Evolutionary conservation across 768 basidiomycete genomes (phyloP), one percentile per base, ranked within the genome.

Genomic region (Phylloporus arenicola): DNA sequence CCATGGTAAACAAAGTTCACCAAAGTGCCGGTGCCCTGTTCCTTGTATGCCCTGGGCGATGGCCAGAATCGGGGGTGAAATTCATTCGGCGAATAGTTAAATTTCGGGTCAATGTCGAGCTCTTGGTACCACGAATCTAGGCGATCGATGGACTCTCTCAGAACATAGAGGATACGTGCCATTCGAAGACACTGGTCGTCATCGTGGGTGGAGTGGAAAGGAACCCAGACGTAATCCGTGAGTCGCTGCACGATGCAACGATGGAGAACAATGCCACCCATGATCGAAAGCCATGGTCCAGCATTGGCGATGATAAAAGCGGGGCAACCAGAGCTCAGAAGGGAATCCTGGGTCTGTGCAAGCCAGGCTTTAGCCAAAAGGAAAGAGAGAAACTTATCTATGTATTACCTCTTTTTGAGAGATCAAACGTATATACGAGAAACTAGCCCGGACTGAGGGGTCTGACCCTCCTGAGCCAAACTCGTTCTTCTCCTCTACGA

Each of bases 191-290:
- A 46, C 6, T 56, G 62, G 3, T 20, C 13, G 11, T 64, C 58
- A 14, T 67, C 58, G 10, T 43, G 34, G 12, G 45, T 33, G 43
- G 56, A 54, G 39, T 45, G 53, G 29, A 22, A 3, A 13, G 58
- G 65, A n/a, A 68, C 9, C 62, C 64, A 69, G 3, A 64, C 27
- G 27, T 63, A 55, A 30, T 70, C 71, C 0, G 68, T 71, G 14
- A 73, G 65, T n/a, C 54, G 53, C 40, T 71, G 69, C 19, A 70
- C 59, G 11, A 74, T 53, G 38, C 61, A 59, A 1, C 49, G 46
- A 30, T 54, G 39, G 0, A 65, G 66, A 13, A 66, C 22, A 6
- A 72, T 53, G 20, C 52, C 66, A n/a, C 72, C 70, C 46, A 68
- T 53, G 37, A 74, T 54, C 16, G 47, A 24, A 10, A 74, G 35